Percentiles rank a stretch among this genome's conserved stretches.
These are phyloP conservation scores for Cerioporus squamosus DNA, from an alignment of 1,284 basidiomycete genomes.

Conservation along the genomic window DNA sequence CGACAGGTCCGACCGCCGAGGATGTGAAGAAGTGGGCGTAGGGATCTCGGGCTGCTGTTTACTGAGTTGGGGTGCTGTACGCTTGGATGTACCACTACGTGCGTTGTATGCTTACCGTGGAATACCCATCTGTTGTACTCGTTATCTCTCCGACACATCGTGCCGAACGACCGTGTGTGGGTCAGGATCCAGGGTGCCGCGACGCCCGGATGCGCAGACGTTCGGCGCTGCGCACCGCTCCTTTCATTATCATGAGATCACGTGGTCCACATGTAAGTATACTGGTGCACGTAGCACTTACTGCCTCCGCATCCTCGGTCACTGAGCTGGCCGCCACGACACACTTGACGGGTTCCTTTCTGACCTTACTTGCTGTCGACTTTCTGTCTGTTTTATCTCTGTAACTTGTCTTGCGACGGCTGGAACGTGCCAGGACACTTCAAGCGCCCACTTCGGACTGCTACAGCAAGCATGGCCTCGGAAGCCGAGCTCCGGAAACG, in stretches of 20 bases:
- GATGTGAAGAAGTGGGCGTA: constrained; percentile 65
- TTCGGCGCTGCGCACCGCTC: no score
- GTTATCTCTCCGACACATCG: no score
- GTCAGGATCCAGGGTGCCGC: no score
- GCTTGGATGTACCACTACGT: background rate
- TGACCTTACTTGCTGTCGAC: background rate
- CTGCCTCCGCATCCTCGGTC: background rate
- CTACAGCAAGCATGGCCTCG: background rate
- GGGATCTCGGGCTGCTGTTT: background rate
- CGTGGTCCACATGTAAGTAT: no score
- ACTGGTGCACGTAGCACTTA: background rate
- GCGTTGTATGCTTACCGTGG: no score
- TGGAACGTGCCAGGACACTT: constrained; percentile 10
- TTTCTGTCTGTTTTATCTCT: background rate
- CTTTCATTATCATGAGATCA: no score
- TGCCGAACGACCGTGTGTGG: no score
- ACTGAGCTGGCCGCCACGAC: background rate
- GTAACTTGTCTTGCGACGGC: constrained; percentile 6
- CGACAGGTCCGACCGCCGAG: constrained; percentile 62
- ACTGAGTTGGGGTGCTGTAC: background rate
- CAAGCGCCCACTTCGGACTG: background rate
- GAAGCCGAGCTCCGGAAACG: constrained; percentile 7
- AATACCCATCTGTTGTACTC: no score
- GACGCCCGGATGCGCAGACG: no score
- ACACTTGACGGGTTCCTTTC: background rate